phyloP scores from a whole-genome alignment of 345 rosid genomes.

The Hibiscus mutabilis region DNA sequence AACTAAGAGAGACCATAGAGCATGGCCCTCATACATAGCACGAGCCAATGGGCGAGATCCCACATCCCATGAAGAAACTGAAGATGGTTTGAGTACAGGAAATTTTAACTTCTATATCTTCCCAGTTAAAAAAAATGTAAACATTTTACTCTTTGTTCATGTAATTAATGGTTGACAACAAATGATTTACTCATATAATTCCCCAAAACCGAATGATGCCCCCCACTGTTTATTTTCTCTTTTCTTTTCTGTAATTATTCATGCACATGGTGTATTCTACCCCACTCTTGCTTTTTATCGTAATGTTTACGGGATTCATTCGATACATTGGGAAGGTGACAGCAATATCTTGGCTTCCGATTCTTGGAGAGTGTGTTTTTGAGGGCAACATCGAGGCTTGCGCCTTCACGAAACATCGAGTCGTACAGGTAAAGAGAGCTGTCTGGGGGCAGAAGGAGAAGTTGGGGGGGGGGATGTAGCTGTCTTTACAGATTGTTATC shows the following conservation, averaged over 20 bases:
- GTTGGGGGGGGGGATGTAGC: constrained; percentile 64
- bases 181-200: constrained; percentile 8
- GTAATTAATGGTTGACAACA: constrained; percentile 14
- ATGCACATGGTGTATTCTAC: neutral
- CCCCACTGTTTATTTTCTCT: neutral
- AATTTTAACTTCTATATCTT: neutral
- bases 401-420: constrained; percentile 55
- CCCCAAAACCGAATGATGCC: constrained; percentile 38
- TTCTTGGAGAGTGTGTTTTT: constrained; percentile 63
- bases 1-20: too few species aligned
- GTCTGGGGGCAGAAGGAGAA: constrained; percentile 52
- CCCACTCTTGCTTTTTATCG: neutral
- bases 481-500: constrained; percentile 50
- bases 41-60: too few species aligned
- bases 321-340: constrained; percentile 62
- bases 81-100: too few species aligned
- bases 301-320: neutral
- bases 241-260: constrained; percentile 3
- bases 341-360: constrained; percentile 58
- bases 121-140: neutral
- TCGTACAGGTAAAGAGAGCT: constrained; percentile 72
- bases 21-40: too few species aligned
- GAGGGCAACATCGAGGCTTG: constrained; percentile 61
- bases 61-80: too few species aligned
- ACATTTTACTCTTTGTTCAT: constrained; percentile 7